These are phyloP conservation scores for Pelargonium cotyledonis DNA, from an alignment of 441 rosid species.

Conservation along the genomic window DNA sequence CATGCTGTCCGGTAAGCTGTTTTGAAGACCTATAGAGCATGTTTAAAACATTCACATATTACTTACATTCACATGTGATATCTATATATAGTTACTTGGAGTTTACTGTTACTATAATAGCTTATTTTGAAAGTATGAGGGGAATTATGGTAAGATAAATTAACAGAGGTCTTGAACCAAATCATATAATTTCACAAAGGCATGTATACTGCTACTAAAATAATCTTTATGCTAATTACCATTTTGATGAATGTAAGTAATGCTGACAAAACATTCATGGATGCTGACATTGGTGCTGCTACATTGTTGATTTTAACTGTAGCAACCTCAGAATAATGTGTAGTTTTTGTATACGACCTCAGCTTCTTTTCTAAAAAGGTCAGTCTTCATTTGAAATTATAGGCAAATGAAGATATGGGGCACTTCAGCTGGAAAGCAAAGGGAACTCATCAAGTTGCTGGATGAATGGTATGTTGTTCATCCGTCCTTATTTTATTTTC, in stretches of 20 bases:
- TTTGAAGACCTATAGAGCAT: not conserved
- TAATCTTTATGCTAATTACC: not conserved
- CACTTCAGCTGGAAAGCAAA: conserved; percentile 75
- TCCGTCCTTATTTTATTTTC: conserved; percentile 6
- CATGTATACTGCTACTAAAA: not conserved
- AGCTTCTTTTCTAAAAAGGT: not conserved
- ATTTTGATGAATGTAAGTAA: not conserved
- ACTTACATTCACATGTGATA: not conserved
- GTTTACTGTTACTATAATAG: no score
- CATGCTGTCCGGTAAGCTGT: not conserved
- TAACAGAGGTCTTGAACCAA: no score
- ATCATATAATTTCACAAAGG: not conserved
- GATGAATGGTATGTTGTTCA: conserved; percentile 76
- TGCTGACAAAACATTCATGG: not conserved
- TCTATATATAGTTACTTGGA: not conserved
- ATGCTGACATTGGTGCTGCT: not conserved
- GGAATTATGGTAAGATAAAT: no score
- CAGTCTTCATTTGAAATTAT: conserved; percentile 16
- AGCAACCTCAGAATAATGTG: not conserved
- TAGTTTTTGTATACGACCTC: not conserved
- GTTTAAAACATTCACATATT: not conserved
- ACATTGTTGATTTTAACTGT: not conserved
- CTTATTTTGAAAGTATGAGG: no score
- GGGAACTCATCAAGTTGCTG: conserved; percentile 79
- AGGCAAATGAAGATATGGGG: conserved; percentile 97